Percentiles rank a stretch among this genome's conserved stretches.
Evolutionary conservation across 2,329 filamentous ascomycete genomes (phyloP).

Genomic region (Cercospora nicotianae): DNA sequence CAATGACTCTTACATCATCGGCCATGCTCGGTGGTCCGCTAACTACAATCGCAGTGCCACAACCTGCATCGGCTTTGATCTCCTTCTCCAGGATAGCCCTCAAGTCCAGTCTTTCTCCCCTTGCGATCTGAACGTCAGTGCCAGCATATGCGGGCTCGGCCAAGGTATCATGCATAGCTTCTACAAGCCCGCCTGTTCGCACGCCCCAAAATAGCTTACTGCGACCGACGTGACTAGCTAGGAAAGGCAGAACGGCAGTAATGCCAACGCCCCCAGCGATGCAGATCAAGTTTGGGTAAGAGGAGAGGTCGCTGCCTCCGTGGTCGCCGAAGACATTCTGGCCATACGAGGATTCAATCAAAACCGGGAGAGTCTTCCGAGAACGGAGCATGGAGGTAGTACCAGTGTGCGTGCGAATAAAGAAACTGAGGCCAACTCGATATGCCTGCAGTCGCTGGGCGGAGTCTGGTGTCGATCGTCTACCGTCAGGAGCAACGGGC

Average conservation of each 20-base stretch:
- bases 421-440: conserved; percentile 38
- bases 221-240: conserved; percentile 35
- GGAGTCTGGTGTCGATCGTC: neutral
- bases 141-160: conserved; percentile 33
- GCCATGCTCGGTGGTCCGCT: conserved; percentile 46
- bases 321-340: conserved; percentile 17
- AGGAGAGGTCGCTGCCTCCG: neutral
- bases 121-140: conserved; percentile 39
- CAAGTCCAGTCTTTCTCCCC: conserved; percentile 42
- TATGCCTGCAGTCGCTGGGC: neutral
- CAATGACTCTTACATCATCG: conserved; percentile 42
- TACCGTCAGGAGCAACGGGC: neutral
- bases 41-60: conserved; percentile 42
- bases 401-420: conserved; percentile 40
- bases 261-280: conserved; percentile 54
- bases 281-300: conserved; percentile 39
- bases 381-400: conserved; percentile 39
- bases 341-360: conserved; percentile 46
- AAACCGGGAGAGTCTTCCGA: conserved; percentile 22
- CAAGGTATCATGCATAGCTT: conserved; percentile 18
- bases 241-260: conserved; percentile 45
- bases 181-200: conserved; percentile 32
- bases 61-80: conserved; percentile 32
- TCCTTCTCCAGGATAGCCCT: conserved; percentile 38
- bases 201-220: conserved; percentile 45